Evolutionary conservation across 2,329 filamentous ascomycete species (phyloP).

Genomic region (Fusarium napiforme): DNA sequence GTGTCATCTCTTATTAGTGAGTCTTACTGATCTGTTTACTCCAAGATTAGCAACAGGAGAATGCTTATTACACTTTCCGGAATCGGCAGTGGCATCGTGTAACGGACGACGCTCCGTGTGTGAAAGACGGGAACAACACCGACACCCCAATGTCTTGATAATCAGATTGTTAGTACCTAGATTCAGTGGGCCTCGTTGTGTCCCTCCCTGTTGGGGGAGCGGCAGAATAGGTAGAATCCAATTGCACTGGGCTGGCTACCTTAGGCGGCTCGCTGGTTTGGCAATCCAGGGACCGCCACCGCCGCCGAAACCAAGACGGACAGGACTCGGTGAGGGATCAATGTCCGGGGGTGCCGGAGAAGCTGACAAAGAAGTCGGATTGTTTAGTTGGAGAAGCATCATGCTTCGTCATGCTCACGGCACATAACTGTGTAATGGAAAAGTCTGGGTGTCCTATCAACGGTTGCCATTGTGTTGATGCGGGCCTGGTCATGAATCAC

Average conservation of each 20-base stretch:
- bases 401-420: constrained; percentile 41
- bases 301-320: constrained; percentile 30
- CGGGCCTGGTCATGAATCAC: constrained; percentile 6
- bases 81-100: constrained; percentile 4
- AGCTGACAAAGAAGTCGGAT: constrained; percentile 34
- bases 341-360: constrained; percentile 39
- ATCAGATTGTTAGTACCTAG: constrained; percentile 12
- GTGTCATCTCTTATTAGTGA: constrained; percentile 2
- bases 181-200: constrained; percentile 40
- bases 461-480: not conserved
- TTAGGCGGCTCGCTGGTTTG: not conserved
- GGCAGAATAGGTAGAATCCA: not conserved
- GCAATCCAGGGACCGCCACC: constrained; percentile 34
- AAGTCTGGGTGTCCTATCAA: constrained; percentile 5
- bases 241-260: not conserved
- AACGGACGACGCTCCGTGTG: constrained; percentile 36
- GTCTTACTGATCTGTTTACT: not conserved
- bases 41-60: not conserved
- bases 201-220: constrained; percentile 36
- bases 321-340: constrained; percentile 41
- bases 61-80: not conserved
- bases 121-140: constrained; percentile 40
- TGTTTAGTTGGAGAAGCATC: constrained; percentile 32
- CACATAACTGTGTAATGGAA: constrained; percentile 10
- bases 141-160: constrained; percentile 34